phyloP scores from a whole-genome alignment of 129 eudicot genomes.

The Chrysanthemum makinoi region DNA sequence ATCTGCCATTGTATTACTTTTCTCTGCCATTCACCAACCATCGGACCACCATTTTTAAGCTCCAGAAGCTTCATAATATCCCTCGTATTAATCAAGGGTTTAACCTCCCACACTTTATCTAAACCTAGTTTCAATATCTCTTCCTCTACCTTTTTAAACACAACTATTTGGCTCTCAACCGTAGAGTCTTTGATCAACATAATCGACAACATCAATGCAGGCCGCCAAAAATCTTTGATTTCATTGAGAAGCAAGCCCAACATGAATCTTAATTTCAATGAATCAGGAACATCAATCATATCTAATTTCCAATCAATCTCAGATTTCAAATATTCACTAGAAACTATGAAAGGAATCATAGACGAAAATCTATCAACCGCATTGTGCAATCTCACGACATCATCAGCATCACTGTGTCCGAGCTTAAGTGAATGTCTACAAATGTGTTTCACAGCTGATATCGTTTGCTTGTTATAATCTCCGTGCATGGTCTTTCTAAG shows the following conservation, averaged over 20 bases:
- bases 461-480: slow-evolving; percentile 57
- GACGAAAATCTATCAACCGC: slow-evolving; percentile 53
- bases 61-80: slow-evolving; percentile 65
- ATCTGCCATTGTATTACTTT: slow-evolving; percentile 83
- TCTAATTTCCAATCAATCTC: slow-evolving; percentile 51
- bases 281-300: slow-evolving; percentile 50
- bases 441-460: slow-evolving; percentile 45
- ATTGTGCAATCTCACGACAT: slow-evolving; percentile 53
- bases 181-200: slow-evolving; percentile 27
- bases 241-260: slow-evolving; percentile 71
- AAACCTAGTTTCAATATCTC: slow-evolving; percentile 29
- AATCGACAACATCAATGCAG: slow-evolving; percentile 52
- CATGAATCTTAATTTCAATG: slow-evolving; percentile 52
- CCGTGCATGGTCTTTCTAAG: slow-evolving; percentile 43
- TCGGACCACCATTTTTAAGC: slow-evolving; percentile 70
- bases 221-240: slow-evolving; percentile 78
- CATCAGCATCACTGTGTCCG: slow-evolving; percentile 67
- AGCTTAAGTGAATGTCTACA: slow-evolving; percentile 65
- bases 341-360: slow-evolving; percentile 47
- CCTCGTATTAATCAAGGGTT: slow-evolving; percentile 67
- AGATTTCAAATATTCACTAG: slow-evolving; percentile 40
- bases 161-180: slow-evolving; percentile 10
- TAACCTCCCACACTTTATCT: slow-evolving; percentile 75
- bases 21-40: slow-evolving; percentile 71
- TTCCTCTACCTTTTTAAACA: slow-evolving; percentile 11